Percentiles rank a stretch among this genome's conserved stretches.
Evolutionary conservation across 345 rosid species (phyloP).

Genomic region (Salix viminalis): DNA sequence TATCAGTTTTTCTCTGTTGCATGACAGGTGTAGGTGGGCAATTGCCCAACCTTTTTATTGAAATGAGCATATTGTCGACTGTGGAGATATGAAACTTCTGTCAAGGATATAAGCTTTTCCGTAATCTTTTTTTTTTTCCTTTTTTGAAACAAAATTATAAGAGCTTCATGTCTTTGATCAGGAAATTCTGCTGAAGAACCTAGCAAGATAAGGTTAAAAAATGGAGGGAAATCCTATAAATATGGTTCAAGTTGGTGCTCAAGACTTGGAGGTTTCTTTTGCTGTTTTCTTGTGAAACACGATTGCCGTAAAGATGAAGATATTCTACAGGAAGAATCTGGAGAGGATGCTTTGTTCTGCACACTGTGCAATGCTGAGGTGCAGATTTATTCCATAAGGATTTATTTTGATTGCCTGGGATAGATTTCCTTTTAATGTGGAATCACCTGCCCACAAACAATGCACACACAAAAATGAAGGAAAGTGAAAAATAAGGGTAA

Average conservation of each 20-base stretch:
- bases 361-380: conserved; percentile 94
- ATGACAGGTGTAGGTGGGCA: not conserved
- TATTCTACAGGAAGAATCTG: conserved; percentile 37
- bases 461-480: not conserved
- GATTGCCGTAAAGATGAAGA: conserved; percentile 74
- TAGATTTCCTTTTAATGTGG: not conserved
- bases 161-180: conserved; percentile 26
- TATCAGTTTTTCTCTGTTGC: not conserved
- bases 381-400: not conserved
- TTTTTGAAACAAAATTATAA: not conserved
- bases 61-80: not conserved
- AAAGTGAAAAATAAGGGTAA: not conserved
- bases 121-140: not conserved
- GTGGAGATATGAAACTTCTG: not conserved
- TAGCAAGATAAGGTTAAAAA: conserved; percentile 31
- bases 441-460: not conserved
- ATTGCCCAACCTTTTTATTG: not conserved
- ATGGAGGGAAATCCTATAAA: conserved; percentile 37
- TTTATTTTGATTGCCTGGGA: not conserved
- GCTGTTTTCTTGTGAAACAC: conserved; percentile 53
- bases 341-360: conserved; percentile 79
- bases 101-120: not conserved
- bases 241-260: conserved; percentile 47
- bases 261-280: conserved; percentile 47
- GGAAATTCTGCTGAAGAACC: conserved; percentile 55